Evolutionary conservation across 164 flowering plant species (phyloP).

Genomic region (Kingdonia uniflora): DNA sequence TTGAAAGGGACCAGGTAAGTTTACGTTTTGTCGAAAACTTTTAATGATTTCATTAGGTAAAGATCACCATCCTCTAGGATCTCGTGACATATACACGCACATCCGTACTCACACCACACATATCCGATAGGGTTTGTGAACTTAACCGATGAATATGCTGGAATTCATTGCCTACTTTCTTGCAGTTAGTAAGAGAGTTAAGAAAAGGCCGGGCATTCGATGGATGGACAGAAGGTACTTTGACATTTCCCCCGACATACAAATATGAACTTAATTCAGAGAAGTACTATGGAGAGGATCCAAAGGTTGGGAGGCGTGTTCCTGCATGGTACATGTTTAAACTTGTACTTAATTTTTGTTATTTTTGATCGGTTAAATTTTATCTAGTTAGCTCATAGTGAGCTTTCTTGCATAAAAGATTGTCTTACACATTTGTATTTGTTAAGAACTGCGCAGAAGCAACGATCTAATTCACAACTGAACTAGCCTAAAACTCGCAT

Average conservation of each 20-base stretch:
- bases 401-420: no score
- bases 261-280: conserved; percentile 74
- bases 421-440: no score
- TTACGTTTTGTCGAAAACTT: not conserved
- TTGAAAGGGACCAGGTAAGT: conserved; percentile 78
- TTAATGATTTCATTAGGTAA: no score
- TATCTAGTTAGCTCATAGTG: not conserved
- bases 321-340: conserved; percentile 78
- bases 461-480: no score
- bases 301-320: conserved; percentile 68
- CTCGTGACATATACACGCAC: no score
- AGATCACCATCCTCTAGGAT: no score
- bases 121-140: not conserved
- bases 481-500: no score
- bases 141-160: conserved; percentile 2
- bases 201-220: conserved; percentile 73
- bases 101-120: no score
- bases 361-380: not conserved
- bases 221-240: conserved; percentile 86
- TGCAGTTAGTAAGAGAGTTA: conserved; percentile 61
- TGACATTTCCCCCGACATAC: conserved; percentile 85
- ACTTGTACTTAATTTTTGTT: no score
- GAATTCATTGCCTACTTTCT: not conserved
- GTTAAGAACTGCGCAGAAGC: no score
- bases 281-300: conserved; percentile 64